These are phyloP conservation scores for Mortierella sp. DNA, from an alignment of 371 early-diverging fungal species.

Conservation along the genomic window DNA sequence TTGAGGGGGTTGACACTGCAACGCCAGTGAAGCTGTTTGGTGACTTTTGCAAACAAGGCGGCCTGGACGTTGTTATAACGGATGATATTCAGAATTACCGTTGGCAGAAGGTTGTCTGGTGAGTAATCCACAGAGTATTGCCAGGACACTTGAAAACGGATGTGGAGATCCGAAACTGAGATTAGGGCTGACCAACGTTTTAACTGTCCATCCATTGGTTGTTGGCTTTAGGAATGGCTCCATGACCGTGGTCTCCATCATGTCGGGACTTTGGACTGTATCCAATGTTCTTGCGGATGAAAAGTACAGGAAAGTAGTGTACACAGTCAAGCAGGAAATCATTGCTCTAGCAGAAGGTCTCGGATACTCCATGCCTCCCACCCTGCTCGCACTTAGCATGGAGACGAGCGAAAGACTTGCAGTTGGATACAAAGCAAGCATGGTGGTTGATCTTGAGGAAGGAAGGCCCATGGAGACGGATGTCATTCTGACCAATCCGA, in stretches of 20 bases:
- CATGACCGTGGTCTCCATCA: conserved; percentile 79
- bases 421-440: conserved; percentile 70
- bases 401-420: conserved; percentile 59
- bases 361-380: conserved; percentile 58
- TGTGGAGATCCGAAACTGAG: too few relatives aligned
- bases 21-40: conserved; percentile 14
- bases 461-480: conserved; percentile 73
- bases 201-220: background rate
- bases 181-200: background rate
- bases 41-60: conserved; percentile 56
- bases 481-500: conserved; percentile 71
- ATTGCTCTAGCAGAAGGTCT: conserved; percentile 62
- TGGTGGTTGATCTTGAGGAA: conserved; percentile 73
- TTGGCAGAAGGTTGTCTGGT: conserved; percentile 90
- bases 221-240: conserved; percentile 69
- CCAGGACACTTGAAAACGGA: too few relatives aligned
- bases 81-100: conserved; percentile 76
- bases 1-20: conserved; percentile 33
- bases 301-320: conserved; percentile 60
- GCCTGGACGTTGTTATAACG: conserved; percentile 58
- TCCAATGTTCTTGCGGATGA: conserved; percentile 66
- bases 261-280: conserved; percentile 72
- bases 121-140: too few relatives aligned
- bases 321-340: conserved; percentile 71
- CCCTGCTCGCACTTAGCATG: conserved; percentile 60